Percentiles rank a stretch among this genome's conserved stretches.
Conservation (phyloP, 495 filamentous ascomycete species). For the Pyrenula massariospora region DNA sequence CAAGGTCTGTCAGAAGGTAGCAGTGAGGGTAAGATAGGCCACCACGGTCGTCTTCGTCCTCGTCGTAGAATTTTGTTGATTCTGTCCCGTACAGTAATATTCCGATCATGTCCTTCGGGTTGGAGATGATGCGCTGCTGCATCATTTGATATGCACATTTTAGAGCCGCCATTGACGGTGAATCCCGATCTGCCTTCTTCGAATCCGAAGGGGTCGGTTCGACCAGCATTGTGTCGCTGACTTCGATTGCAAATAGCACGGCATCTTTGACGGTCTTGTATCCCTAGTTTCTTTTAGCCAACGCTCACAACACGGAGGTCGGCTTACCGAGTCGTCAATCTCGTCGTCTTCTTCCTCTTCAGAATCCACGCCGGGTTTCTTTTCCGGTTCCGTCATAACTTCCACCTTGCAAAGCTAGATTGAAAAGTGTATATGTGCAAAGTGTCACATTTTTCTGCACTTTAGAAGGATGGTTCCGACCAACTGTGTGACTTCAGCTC, state of each 20-base stretch:
- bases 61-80: slow-evolving; percentile 68
- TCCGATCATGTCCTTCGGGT: slow-evolving; percentile 95
- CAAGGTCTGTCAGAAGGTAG: slow-evolving; percentile 82
- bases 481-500: too few species aligned
- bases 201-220: slow-evolving; percentile 48
- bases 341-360: slow-evolving; percentile 63
- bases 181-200: slow-evolving; percentile 63
- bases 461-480: too few species aligned
- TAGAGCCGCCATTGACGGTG: slow-evolving; percentile 66
- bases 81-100: slow-evolving; percentile 89
- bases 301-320: neutral
- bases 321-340: slow-evolving; percentile 56
- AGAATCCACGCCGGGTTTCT: neutral
- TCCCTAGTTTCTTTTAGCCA: slow-evolving; percentile 36
- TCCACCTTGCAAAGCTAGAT: neutral
- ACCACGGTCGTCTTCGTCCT: slow-evolving; percentile 46
- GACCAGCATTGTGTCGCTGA: slow-evolving; percentile 81
- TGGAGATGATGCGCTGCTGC: slow-evolving; percentile 96
- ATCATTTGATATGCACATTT: slow-evolving; percentile 93
- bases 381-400: neutral
- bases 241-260: slow-evolving; percentile 88
- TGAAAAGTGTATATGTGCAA: too few species aligned
- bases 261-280: slow-evolving; percentile 94
- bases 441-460: too few species aligned
- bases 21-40: slow-evolving; percentile 74